These are phyloP conservation scores for Manihot esculenta DNA, from an alignment of 441 rosid species.

Conservation along the genomic window DNA sequence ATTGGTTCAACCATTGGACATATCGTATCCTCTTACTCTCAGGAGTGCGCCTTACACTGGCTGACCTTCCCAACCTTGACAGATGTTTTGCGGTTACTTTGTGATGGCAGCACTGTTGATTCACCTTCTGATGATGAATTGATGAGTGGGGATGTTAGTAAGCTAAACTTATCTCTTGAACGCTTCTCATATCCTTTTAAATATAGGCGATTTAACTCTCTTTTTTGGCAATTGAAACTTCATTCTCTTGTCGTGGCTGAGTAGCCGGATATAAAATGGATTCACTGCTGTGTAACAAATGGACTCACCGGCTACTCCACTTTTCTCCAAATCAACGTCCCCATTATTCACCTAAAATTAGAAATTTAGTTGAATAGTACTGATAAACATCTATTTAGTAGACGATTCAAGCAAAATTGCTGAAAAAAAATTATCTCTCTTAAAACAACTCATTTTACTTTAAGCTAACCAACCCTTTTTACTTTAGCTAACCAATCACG, in stretches of 20 bases:
- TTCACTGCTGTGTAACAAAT: conserved; percentile 62
- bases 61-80: conserved; percentile 49
- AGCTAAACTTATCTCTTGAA: conserved; percentile 16
- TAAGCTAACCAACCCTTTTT: too few species aligned
- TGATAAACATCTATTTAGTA: too few species aligned
- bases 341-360: conserved; percentile 76
- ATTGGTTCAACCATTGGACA: conserved; percentile 43
- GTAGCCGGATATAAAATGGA: conserved; percentile 64
- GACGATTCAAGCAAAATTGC: too few species aligned
- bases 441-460: too few species aligned
- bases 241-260: conserved; percentile 30
- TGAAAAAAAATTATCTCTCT: too few species aligned
- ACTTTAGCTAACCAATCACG: too few species aligned
- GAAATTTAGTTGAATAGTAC: conserved; percentile 9
- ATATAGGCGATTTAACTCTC: conserved; percentile 59
- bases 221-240: conserved; percentile 39
- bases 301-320: conserved; percentile 33
- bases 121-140: conserved; percentile 29
- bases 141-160: conserved; percentile 13
- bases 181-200: conserved; percentile 27
- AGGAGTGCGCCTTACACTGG: conserved; percentile 55
- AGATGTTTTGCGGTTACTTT: conserved; percentile 38
- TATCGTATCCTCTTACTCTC: conserved; percentile 70
- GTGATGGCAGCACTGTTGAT: conserved; percentile 28
- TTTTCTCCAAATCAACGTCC: conserved; percentile 64